Percentiles rank a stretch among this genome's conserved stretches.
These are phyloP conservation scores for Drosera spatulata DNA, from an alignment of 179 eudicot genomes.

Conservation along the genomic window DNA sequence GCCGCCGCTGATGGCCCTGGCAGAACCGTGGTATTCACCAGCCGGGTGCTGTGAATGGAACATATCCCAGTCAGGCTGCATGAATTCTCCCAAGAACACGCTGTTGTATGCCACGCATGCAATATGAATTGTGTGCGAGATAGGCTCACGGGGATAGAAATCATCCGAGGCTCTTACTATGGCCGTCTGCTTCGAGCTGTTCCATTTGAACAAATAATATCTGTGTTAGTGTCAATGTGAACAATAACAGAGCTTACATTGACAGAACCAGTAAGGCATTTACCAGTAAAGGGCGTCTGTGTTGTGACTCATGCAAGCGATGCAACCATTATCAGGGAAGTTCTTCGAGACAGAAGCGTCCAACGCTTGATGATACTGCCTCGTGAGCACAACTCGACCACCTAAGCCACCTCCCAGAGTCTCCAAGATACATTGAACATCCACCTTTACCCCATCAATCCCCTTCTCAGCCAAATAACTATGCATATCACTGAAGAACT, in stretches of 20 bases:
- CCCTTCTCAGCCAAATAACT: slow-evolving; percentile 73
- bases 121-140: slow-evolving; percentile 14
- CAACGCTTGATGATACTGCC: slow-evolving; percentile 83
- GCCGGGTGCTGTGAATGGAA: slow-evolving; percentile 93
- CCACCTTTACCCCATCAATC: slow-evolving; percentile 93
- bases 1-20: slow-evolving; percentile 96
- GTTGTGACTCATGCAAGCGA: slow-evolving; percentile 97
- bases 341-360: slow-evolving; percentile 77
- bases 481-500: slow-evolving; percentile 76
- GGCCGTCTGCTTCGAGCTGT: slow-evolving; percentile 88
- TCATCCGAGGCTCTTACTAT: slow-evolving; percentile 97
- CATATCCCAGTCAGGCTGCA: slow-evolving; percentile 99
- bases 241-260: too few species aligned
- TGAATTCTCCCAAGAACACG: slow-evolving; percentile 88
- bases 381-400: slow-evolving; percentile 80
- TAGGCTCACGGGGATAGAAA: slow-evolving; percentile 85
- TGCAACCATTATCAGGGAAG: slow-evolving; percentile 20
- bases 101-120: slow-evolving; percentile 97
- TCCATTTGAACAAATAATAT: slow-evolving; percentile 4
- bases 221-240: background rate
- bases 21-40: slow-evolving; percentile 92
- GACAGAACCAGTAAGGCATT: background rate
- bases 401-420: slow-evolving; percentile 82
- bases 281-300: slow-evolving; percentile 91
- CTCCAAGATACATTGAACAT: slow-evolving; percentile 85